phyloP scores from a whole-genome alignment of 441 rosid genomes.

The Croton setiger region DNA sequence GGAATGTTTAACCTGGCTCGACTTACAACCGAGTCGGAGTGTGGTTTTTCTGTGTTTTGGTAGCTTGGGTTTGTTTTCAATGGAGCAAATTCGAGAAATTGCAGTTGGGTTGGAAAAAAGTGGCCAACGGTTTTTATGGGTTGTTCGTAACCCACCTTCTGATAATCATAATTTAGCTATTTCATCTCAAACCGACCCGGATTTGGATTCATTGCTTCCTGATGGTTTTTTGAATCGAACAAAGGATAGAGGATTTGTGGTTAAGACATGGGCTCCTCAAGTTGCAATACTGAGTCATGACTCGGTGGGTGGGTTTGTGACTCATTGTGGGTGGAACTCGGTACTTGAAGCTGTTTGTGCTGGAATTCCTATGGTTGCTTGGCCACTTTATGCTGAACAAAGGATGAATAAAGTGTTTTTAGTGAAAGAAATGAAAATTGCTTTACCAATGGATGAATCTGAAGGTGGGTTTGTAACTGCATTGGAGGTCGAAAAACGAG shows the following conservation, averaged over 20 bases:
- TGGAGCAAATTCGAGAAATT: neutral
- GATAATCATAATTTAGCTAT: neutral
- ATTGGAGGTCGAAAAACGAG: conserved; percentile 36
- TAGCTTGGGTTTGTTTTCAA: neutral
- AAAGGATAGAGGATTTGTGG: conserved; percentile 24
- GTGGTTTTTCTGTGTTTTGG: conserved; percentile 1
- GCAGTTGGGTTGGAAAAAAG: conserved; percentile 6
- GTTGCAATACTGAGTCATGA: conserved; percentile 23
- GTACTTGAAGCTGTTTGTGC: conserved; percentile 26
- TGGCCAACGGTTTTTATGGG: conserved; percentile 14
- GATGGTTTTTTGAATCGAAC: conserved; percentile 26
- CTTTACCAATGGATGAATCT: conserved; percentile 25
- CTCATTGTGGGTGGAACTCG: conserved; percentile 19
- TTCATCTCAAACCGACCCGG: neutral
- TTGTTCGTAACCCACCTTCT: neutral
- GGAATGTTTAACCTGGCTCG: neutral
- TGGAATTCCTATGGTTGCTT: conserved; percentile 34
- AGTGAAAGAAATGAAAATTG: conserved; percentile 40
- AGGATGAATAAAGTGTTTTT: conserved; percentile 14
- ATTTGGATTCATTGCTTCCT: neutral
- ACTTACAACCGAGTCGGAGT: neutral
- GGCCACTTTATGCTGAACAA: conserved; percentile 38
- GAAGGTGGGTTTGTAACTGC: conserved; percentile 30
- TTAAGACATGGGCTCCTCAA: conserved; percentile 36
- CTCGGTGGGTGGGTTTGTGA: conserved; percentile 31